Evolutionary conservation across 768 basidiomycete genomes (phyloP).

Genomic region (Mycena latifolia): DNA sequence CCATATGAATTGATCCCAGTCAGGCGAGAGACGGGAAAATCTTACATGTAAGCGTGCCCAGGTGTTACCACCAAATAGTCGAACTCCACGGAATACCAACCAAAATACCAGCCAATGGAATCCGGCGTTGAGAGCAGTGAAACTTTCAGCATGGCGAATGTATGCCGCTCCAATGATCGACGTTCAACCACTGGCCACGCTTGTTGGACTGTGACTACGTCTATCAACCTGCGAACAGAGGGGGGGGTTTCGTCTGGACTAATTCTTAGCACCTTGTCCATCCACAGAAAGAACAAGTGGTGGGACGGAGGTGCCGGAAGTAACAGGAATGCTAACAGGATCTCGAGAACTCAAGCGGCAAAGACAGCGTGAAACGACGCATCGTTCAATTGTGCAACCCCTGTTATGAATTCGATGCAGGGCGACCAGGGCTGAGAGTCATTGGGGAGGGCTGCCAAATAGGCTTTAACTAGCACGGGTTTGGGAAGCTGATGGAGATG

Average conservation of each 20-base stretch:
- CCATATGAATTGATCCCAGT: no score
- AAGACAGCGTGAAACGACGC: not conserved
- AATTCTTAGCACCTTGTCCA: not conserved
- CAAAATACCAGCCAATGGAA: no score
- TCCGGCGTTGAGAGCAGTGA: no score
- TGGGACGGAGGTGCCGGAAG: not conserved
- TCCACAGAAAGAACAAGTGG: not conserved
- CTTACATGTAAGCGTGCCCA: no score
- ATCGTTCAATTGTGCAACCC: not conserved
- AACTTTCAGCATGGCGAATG: not conserved
- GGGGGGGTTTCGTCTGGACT: not conserved
- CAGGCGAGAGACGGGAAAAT: no score
- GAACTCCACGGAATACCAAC: no score
- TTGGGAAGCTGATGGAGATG: not conserved
- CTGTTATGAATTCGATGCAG: not conserved
- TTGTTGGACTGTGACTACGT: not conserved
- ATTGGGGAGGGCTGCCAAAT: not conserved
- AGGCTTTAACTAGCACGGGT: not conserved
- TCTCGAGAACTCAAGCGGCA: not conserved
- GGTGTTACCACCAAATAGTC: no score
- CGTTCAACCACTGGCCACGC: conserved; percentile 6
- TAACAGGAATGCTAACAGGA: no score
- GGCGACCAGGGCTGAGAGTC: conserved; percentile 1
- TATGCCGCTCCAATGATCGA: conserved; percentile 5
- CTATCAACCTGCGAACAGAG: not conserved